Evolutionary conservation across 2,329 filamentous ascomycete genomes (phyloP).

Genomic region (Hypoxylon sp.): DNA sequence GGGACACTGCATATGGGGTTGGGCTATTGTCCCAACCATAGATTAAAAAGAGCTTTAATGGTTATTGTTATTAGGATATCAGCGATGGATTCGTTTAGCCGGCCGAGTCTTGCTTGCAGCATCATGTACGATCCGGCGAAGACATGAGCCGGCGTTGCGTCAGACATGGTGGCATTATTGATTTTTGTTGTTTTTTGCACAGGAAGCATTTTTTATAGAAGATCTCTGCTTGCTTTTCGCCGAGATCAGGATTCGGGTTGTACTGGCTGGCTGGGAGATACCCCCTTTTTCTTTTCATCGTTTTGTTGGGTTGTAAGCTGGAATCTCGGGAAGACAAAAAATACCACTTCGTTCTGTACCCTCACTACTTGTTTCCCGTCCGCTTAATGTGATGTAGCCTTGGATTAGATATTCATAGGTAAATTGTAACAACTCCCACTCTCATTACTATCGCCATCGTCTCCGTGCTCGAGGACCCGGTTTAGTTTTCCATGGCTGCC

Average conservation of each 20-base stretch:
- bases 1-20: constrained; percentile 17
- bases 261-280: constrained; percentile 38
- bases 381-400: constrained; percentile 3
- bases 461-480: too few species aligned
- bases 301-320: constrained; percentile 18
- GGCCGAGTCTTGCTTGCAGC: constrained; percentile 27
- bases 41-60: constrained; percentile 29
- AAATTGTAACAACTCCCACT: too few species aligned
- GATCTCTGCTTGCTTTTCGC: constrained; percentile 21
- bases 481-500: too few species aligned
- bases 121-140: constrained; percentile 23
- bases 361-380: not conserved
- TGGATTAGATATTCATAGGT: not conserved
- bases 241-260: constrained; percentile 28
- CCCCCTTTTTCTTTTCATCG: constrained; percentile 28
- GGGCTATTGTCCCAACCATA: constrained; percentile 29
- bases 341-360: constrained; percentile 20
- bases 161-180: constrained; percentile 26
- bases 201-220: constrained; percentile 30
- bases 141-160: constrained; percentile 31
- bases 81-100: constrained; percentile 31
- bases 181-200: constrained; percentile 18
- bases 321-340: constrained; percentile 33
- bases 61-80: constrained; percentile 31
- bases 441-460: not conserved